Base-by-base conservation (phyloP, 192 early-diverging fungal species). In the Gaertneriomyces semiglobifer region DNA sequence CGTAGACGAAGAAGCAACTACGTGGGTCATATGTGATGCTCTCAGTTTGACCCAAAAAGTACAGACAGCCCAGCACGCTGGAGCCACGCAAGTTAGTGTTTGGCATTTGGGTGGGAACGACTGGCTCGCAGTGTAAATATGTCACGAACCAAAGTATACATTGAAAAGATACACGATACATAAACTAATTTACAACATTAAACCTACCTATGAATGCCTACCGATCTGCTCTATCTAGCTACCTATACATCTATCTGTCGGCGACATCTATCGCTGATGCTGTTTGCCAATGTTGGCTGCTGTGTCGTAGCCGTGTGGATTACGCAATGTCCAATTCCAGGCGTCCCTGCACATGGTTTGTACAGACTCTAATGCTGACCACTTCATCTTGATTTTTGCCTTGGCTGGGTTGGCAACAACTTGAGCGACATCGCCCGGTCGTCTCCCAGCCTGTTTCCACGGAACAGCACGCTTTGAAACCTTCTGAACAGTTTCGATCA, bases 391-490 rank as follows among this genome's bases (percentile, higher is more conserved):
- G 14, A 64, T 58, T 33, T 81, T 65, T 9, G 90, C 87, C 65
- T 75, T 80, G 62, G 79, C 42, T 41, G 92, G 90, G 59, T 92
- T 84, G 52, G 92, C 93, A 55, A 92, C 87, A 45, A 94, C 88
- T 33, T 88, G 81, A 50, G 83, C 88, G n/a, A 91, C 89, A 81
- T 96, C 93, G 40, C 93, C 93, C 44, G 83, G 52, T 40, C 93
- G 88, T 60, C 92, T 85, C 19, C 70, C 77, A 43, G 81, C 74
- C 60, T 86, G 65, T 44, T 74, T 75, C 65, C 71, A 76, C 39
- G 84, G 81, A 51, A 95, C 85, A 14, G 81, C 67, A 19, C 76
- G 73, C 16, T 85, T 82, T 14, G 87, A 85, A 7, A 83, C 89
- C 19, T 74, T 76, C 50, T 81, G 81, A 77, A 92, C 89, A 62